A percentile compares a stretch with the other conserved stretches of the same genome.
phyloP scores from a whole-genome alignment of 257 asterid species.

The Nicotiana tabacum region DNA sequence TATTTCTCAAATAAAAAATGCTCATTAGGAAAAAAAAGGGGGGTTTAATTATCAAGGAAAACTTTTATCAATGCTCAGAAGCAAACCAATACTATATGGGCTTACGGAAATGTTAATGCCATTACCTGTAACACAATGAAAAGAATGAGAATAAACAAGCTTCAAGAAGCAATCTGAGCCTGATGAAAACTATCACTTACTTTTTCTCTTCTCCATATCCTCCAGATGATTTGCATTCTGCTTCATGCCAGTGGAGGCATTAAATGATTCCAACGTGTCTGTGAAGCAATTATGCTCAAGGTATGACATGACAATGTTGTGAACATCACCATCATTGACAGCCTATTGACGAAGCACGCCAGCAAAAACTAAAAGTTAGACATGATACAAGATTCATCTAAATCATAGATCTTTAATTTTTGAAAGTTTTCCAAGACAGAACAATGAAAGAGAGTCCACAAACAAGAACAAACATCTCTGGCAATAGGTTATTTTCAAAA shows the following conservation, averaged over 20 bases:
- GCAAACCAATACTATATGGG: neutral
- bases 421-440: neutral
- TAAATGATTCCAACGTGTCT: constrained; percentile 69
- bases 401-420: neutral
- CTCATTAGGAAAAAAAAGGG: neutral
- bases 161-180: neutral
- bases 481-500: neutral
- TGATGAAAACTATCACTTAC: constrained; percentile 37
- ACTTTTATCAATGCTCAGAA: neutral
- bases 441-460: neutral
- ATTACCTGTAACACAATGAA: neutral
- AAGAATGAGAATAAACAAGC: neutral
- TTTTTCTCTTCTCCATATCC: constrained; percentile 76
- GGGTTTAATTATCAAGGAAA: neutral
- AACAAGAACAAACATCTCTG: neutral
- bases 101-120: neutral
- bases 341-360: constrained; percentile 29
- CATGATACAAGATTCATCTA: neutral
- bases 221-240: constrained; percentile 48
- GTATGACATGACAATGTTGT: constrained; percentile 70
- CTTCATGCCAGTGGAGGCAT: constrained; percentile 55
- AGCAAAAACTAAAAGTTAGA: neutral
- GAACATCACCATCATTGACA: constrained; percentile 62
- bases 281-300: constrained; percentile 83
- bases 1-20: neutral